Evolutionary conservation across 306 rosid species (phyloP), one percentile per base, ranked within the genome.

Genomic region (Pterocarpus santalinus): DNA sequence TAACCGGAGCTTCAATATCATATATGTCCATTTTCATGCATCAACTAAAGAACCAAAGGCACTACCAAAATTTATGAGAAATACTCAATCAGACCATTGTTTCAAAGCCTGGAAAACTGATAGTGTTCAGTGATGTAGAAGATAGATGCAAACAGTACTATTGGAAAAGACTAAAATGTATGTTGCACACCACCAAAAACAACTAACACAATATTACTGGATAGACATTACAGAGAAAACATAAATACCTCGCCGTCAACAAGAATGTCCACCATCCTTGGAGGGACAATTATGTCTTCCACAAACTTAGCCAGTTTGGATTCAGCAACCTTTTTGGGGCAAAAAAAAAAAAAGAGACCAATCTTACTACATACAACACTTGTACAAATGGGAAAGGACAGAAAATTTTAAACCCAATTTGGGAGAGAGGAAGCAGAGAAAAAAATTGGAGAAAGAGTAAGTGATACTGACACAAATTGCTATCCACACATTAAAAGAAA

Each of bases 261-360:
- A 75, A 93, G 87, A 76, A 95, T 77, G 86, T 95, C 97, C 62
- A 95, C 94, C 97, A 95, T 95, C 83, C 96, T 93, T 80, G 99
- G 99, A 82, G 99, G 98, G 75, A 95, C 90, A 56, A 95, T 91
- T 73, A 95, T 90, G 87, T 95, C 99, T 89, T 93, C 99, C 4
- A 95, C 99, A 86, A 95, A 95, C 77, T 90, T 93, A 28, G 99
- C 97, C 90, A 95, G 80, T 53, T 90, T 95, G 83, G 96, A 91
- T 83, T 95, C 99, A 64, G 99, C 96, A 67, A 91, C 96, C 99
- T 95, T 78, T 87, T 75, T 52, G 51, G 73, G 44, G 44, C 1
- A 0, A 2, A 39, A 39, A 58, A 12, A 51, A 69, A 86, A 75
- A 81, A 78, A 44, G 64, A 30, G 69, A 67, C 46, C 61, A 35